Conservation (phyloP, 2,329 filamentous ascomycete genomes). For the Fusarium sp. region DNA sequence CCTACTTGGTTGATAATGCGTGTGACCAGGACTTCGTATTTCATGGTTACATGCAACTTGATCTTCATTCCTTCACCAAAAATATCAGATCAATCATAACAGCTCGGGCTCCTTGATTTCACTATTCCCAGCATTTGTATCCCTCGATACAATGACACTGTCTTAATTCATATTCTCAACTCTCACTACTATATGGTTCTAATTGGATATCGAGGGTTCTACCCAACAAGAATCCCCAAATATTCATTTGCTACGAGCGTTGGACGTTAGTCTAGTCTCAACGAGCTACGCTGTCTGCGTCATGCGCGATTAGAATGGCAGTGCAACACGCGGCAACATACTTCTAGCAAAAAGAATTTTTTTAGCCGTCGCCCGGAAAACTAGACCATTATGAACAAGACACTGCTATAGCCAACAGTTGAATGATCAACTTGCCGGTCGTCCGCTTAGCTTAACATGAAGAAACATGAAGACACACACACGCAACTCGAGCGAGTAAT, state of each 20-base stretch:
- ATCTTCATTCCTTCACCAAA: neutral
- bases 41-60: fast-evolving
- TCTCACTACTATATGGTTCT: neutral
- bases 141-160: neutral
- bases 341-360: neutral
- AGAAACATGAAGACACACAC: neutral
- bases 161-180: neutral
- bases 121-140: neutral
- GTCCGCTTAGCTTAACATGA: neutral
- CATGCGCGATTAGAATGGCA: neutral
- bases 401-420: neutral
- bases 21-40: no score
- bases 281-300: neutral
- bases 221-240: neutral
- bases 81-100: no score
- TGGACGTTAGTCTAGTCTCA: neutral
- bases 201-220: neutral
- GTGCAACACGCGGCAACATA: neutral
- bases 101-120: no score
- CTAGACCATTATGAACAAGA: neutral
- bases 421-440: neutral
- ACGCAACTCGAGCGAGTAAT: neutral
- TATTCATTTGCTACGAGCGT: neutral
- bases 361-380: neutral
- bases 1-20: neutral